These are phyloP conservation scores for Mastigamoeba balamuthi DNA, from an alignment of 78 protist species.

Conservation along the genomic window DNA sequence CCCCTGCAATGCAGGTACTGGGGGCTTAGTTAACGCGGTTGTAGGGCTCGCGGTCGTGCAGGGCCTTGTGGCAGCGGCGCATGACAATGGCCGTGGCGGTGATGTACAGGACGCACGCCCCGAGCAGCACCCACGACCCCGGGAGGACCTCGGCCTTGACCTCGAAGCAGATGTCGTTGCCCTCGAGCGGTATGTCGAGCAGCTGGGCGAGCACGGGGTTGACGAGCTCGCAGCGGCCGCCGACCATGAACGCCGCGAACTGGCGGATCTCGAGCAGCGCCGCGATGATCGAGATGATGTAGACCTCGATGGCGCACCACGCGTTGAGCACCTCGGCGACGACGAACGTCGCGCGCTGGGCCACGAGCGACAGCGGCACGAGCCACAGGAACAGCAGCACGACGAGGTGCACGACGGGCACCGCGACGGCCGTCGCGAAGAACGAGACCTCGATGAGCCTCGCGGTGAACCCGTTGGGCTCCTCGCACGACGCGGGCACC, in stretches of 20 bases:
- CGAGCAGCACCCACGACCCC: constrained; percentile 46
- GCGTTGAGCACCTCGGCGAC: constrained; percentile 25
- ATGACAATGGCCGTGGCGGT: neutral
- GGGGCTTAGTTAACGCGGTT: too few relatives aligned
- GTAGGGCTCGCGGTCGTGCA: too few relatives aligned
- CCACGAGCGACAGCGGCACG: constrained; percentile 7
- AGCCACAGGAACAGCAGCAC: constrained; percentile 10
- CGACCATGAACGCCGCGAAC: constrained; percentile 31
- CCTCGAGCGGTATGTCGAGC: too few relatives aligned
- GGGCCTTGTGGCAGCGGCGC: neutral
- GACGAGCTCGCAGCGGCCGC: constrained; percentile 26
- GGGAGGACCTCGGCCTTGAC: constrained; percentile 5
- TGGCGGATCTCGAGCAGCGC: constrained; percentile 20
- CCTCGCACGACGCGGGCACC: neutral
- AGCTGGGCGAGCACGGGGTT: constrained; percentile 12
- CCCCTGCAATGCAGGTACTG: too few relatives aligned
- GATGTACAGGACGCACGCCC: neutral
- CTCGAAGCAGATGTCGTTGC: constrained; percentile 17
- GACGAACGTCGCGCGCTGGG: neutral
- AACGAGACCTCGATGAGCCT: constrained; percentile 1
- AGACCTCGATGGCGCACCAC: constrained; percentile 37
- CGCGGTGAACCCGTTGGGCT: neutral
- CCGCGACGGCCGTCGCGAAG: neutral
- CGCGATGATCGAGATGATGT: constrained; percentile 29
- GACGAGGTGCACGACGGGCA: constrained; percentile 14